Conservation (phyloP, 768 basidiomycete species). For the Phylloporus rhodoxanthus region DNA sequence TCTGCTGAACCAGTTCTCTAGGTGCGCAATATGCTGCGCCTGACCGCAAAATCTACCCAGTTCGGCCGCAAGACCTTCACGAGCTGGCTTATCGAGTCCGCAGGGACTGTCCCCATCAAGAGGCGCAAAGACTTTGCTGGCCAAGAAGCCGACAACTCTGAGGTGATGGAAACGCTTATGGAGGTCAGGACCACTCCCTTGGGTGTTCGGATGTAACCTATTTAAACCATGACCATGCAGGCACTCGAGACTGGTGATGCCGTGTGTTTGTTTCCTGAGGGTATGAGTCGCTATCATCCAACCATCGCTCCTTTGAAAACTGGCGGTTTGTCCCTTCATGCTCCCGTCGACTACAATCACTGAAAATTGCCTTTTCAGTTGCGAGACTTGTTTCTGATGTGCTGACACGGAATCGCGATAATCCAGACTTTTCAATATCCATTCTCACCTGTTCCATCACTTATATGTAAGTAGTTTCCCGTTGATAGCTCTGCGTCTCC, state of each 20-base stretch:
- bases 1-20: conserved; percentile 24
- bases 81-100: conserved; percentile 85
- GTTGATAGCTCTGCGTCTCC: background rate
- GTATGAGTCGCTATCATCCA: conserved; percentile 78
- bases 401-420: conserved; percentile 59
- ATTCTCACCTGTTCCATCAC: conserved; percentile 77
- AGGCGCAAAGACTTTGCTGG: conserved; percentile 64
- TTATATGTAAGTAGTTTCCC: conserved; percentile 51
- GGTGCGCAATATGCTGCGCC: conserved; percentile 72
- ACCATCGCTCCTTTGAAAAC: conserved; percentile 85
- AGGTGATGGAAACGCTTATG: conserved; percentile 63
- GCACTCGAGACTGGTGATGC: conserved; percentile 73
- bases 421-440: conserved; percentile 66
- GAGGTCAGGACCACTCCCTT: conserved; percentile 37
- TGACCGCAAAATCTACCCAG: conserved; percentile 85
- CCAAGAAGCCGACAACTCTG: conserved; percentile 55
- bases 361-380: conserved; percentile 37
- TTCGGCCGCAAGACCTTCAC: conserved; percentile 82
- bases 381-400: conserved; percentile 78
- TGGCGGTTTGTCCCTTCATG: conserved; percentile 49
- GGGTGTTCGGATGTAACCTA: conserved; percentile 4
- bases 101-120: conserved; percentile 80
- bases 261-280: conserved; percentile 82
- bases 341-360: background rate
- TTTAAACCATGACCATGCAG: conserved; percentile 32